Conservation (phyloP, 805 yeast species). For the Tetrapisispora phaffii region DNA sequence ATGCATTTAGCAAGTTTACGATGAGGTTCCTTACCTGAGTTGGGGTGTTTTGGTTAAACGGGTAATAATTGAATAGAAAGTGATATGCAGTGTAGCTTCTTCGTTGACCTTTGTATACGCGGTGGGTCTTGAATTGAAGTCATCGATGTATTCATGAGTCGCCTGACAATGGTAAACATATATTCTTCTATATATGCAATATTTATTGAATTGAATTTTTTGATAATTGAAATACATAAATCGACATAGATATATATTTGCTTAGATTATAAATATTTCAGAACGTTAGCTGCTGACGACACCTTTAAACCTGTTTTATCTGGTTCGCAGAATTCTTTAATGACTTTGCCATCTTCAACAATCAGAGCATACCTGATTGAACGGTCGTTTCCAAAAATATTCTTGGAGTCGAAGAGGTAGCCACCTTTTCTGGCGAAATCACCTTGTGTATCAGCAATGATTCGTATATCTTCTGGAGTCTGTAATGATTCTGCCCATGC, state of each 20-base stretch:
- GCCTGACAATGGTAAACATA: too few relatives aligned
- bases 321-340: constrained; percentile 63
- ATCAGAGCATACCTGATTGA: constrained; percentile 66
- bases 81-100: too few relatives aligned
- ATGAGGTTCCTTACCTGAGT: too few relatives aligned
- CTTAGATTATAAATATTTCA: constrained; percentile 6
- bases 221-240: too few relatives aligned
- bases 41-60: too few relatives aligned
- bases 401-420: constrained; percentile 63
- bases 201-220: too few relatives aligned
- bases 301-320: constrained; percentile 63
- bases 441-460: constrained; percentile 75
- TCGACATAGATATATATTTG: neutral
- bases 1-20: too few relatives aligned
- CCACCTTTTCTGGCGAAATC: constrained; percentile 59
- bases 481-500: constrained; percentile 59
- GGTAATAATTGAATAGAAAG: too few relatives aligned
- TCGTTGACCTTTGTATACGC: too few relatives aligned
- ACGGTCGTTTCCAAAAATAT: constrained; percentile 67
- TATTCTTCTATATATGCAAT: too few relatives aligned
- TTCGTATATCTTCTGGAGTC: constrained; percentile 33
- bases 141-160: too few relatives aligned
- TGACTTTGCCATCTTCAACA: constrained; percentile 66
- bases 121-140: too few relatives aligned
- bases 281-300: constrained; percentile 33